Evolutionary conservation across 1,139 yeast species (phyloP), one percentile per base, ranked within the genome.

Genomic region (Scheffersomyces stambukii): DNA sequence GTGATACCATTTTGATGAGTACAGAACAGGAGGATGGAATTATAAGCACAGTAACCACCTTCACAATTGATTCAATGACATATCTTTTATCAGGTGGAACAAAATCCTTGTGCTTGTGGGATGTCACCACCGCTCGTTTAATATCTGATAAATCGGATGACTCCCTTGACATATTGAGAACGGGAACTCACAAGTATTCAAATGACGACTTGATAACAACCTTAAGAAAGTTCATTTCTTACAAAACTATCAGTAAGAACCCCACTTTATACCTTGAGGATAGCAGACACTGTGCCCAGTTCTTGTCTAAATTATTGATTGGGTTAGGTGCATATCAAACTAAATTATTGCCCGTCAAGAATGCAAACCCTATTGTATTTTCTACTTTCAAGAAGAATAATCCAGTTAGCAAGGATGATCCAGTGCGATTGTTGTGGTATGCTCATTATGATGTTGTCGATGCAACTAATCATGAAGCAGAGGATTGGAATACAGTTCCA

Each of bases 381-480:
- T 89, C 91, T 0, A 60, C 65, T 6, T 91, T 89, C 55, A 63
- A 65, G 30, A 78, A 68, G 43, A 63, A 67, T 15, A 26, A 30
- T 4, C 35, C 33, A 3, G 17, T 17, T 4, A 30, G 60, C 44
- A 40, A 42, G 20, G 25, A 31, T n/a, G n/a, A n/a, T n/a, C 12
- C 24, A 5, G 21, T 19, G 8, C 60, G 81, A 33, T 67, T 88
- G 3, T 52, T 89, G 29, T 91, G 94, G 80, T 91, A 91, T 53
- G 97, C 96, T 1, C 98, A 91, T 62, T 91, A 91, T 52, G 98
- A 91, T 56, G 96, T 91, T 15, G 89, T 91, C 20, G 81, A 76
- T 36, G 75, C 75, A 4, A 50, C 57, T 13, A 57, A 50, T 13
- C 35, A 41, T 23, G 75, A 72, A 28, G 57, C 63, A 3, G 70